phyloP scores from a whole-genome alignment of 305 asterid species.

The Fraxinus ornus region DNA sequence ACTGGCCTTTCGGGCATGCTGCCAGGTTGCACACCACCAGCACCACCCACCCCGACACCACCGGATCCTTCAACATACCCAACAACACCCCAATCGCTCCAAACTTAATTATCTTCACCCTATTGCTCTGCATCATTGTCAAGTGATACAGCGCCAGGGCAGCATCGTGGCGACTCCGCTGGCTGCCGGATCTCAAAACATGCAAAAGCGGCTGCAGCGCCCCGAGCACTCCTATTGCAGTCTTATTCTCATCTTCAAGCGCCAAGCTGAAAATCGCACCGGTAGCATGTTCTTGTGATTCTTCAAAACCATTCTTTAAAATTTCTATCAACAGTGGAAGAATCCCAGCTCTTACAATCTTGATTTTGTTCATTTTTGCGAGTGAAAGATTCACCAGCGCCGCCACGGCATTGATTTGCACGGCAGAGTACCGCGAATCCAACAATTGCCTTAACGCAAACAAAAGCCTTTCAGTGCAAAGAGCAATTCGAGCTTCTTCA shows the following conservation, averaged over 20 bases:
- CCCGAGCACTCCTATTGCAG: slow-evolving; percentile 76
- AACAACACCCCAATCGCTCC: slow-evolving; percentile 52
- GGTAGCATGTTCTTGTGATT: slow-evolving; percentile 77
- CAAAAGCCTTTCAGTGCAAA: slow-evolving; percentile 64
- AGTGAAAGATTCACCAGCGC: slow-evolving; percentile 75
- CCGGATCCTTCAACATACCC: slow-evolving; percentile 48
- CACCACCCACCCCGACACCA: slow-evolving; percentile 57
- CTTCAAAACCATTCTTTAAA: slow-evolving; percentile 71
- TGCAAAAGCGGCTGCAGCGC: slow-evolving; percentile 75
- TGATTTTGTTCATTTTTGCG: slow-evolving; percentile 57
- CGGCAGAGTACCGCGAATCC: slow-evolving; percentile 53
- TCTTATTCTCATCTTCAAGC: slow-evolving; percentile 65
- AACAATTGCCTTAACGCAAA: slow-evolving; percentile 51
- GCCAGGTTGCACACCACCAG: slow-evolving; percentile 77
- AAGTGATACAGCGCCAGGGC: slow-evolving; percentile 76
- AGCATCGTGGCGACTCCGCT: slow-evolving; percentile 70
- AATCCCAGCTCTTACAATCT: slow-evolving; percentile 67
- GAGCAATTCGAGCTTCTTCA: slow-evolving; percentile 51
- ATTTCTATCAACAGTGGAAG: slow-evolving; percentile 59
- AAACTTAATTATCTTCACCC: slow-evolving; percentile 50
- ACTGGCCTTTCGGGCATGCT: slow-evolving; percentile 57
- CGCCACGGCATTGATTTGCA: slow-evolving; percentile 70
- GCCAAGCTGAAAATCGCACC: slow-evolving; percentile 83
- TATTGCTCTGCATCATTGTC: slow-evolving; percentile 59
- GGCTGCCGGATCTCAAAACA: slow-evolving; percentile 61